These are phyloP conservation scores for Vitellaria paradoxa DNA, from an alignment of 179 eudicot species.

Conservation along the genomic window DNA sequence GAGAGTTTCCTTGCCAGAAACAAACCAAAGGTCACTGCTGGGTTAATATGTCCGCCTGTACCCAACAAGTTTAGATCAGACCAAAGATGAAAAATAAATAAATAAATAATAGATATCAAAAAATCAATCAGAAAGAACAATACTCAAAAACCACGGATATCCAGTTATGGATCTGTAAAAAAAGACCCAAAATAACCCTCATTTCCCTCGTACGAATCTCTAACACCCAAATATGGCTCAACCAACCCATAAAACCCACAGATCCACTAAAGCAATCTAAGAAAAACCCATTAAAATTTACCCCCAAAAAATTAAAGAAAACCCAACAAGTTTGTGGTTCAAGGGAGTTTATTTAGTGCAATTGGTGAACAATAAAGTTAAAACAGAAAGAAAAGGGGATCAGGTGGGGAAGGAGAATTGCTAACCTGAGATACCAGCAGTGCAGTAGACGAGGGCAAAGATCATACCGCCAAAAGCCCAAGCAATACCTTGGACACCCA, in stretches of 20 bases:
- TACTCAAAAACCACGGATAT: background rate
- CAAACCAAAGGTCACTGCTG: constrained; percentile 61
- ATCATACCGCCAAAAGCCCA: constrained; percentile 97
- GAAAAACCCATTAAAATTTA: background rate
- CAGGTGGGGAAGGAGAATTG: background rate
- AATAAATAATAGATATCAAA: background rate
- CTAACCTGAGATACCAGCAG: constrained; percentile 84
- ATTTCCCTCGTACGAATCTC: background rate
- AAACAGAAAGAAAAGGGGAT: background rate
- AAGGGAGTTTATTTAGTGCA: background rate
- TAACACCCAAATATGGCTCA: background rate
- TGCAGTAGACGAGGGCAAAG: constrained; percentile 91
- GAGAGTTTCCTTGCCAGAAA: constrained; percentile 56
- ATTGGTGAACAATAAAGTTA: background rate
- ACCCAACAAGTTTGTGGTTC: background rate
- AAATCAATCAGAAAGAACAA: background rate
- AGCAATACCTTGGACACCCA: constrained; percentile 86
- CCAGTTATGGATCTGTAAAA: too few relatives aligned
- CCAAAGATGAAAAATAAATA: background rate
- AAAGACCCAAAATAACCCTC: too few relatives aligned
- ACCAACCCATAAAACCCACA: background rate
- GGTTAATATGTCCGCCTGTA: constrained; percentile 65
- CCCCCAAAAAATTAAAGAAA: background rate
- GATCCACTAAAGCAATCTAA: background rate
- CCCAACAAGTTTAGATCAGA: background rate